Conservation (phyloP, 192 early-diverging fungal genomes). For the Podila verticillata region DNA sequence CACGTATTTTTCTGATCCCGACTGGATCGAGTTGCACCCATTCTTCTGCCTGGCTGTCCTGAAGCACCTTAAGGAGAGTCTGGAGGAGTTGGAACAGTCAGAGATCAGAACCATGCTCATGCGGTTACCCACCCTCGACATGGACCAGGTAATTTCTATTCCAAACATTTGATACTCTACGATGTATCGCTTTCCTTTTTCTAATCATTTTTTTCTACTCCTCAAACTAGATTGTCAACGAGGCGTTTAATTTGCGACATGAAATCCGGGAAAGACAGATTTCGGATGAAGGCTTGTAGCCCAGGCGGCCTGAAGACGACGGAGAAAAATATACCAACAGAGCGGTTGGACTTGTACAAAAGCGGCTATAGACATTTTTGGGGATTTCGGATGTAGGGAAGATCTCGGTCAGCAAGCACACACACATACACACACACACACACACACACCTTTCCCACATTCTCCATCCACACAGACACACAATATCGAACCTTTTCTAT, state of each 20-base stretch:
- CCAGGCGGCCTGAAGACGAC: too few relatives aligned
- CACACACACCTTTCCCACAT: neutral
- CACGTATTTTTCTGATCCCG: slow-evolving; percentile 82
- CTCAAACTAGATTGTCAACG: slow-evolving; percentile 64
- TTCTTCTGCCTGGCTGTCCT: slow-evolving; percentile 89
- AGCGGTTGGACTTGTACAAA: too few relatives aligned
- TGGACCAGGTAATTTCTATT: slow-evolving; percentile 59
- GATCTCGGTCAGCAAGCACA: too few relatives aligned
- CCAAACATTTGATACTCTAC: neutral
- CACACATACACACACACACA: slow-evolving; percentile 9
- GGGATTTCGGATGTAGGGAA: neutral
- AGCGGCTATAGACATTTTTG: neutral
- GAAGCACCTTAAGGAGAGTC: slow-evolving; percentile 73
- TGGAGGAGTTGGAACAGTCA: slow-evolving; percentile 92
- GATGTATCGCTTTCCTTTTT: neutral
- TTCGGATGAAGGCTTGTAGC: slow-evolving; percentile 50
- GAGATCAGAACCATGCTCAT: slow-evolving; percentile 88
- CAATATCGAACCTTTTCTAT: neutral
- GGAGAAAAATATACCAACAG: too few relatives aligned
- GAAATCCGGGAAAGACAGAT: slow-evolving; percentile 73
- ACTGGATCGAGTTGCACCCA: slow-evolving; percentile 83
- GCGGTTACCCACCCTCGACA: slow-evolving; percentile 78
- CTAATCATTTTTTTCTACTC: slow-evolving; percentile 1
- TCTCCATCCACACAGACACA: neutral
- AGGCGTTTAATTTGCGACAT: slow-evolving; percentile 75